Evolutionary conservation across 2,329 filamentous ascomycete species (phyloP), one percentile per base, ranked within the genome.

Genomic region (Ophiocordyceps camponoti-rufipedis): DNA sequence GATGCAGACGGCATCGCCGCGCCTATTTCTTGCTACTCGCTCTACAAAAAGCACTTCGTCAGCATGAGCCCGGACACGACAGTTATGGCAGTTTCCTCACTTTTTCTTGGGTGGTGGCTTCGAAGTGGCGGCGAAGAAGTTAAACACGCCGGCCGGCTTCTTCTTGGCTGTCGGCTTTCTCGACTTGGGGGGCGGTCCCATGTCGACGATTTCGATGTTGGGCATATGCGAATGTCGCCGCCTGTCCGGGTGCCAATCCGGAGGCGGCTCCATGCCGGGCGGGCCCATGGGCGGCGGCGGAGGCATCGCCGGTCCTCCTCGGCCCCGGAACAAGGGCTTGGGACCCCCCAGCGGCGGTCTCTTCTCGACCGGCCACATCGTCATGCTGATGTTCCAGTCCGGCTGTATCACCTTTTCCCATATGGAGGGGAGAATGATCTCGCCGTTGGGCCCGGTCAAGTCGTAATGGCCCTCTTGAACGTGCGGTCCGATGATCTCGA

Each of bases 401-500:
- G 85, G 85, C 59, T 89, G 73, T 44, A 91, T 69, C 41, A 85
- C 80, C 53, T 79, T 83, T 52, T 88, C 84, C 85, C 85, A 91
- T 13, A 89, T 76, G 7, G 59, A 55, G 6, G 84, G 82, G 39
- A 91, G 74, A 54, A 91, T 88, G 51, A 89, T 87, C 58, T 91
- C 82, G 39, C 81, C 81, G 53, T 85, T 77, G 5, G 85, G 83
- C 0, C 82, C 85, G 44, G 85, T 72, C 40, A 91, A 66, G 58
- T 91, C 85, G 60, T 87, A 91, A 55, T 85, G 82, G 1, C 85
- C 83, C 47, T 83, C 74, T 51, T 79, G 75, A 28, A 91, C 84
- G 53, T 86, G 81, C 14, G 78, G 79, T 1, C 82, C 82, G 45
- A 89, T 78, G 12, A 80, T 67, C 43, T 87, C 83, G 44, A 91